A percentile compares a stretch with the other conserved stretches of the same genome.
Conservation (phyloP, 1,139 yeast genomes). For the Hanseniaspora sp. region DNA sequence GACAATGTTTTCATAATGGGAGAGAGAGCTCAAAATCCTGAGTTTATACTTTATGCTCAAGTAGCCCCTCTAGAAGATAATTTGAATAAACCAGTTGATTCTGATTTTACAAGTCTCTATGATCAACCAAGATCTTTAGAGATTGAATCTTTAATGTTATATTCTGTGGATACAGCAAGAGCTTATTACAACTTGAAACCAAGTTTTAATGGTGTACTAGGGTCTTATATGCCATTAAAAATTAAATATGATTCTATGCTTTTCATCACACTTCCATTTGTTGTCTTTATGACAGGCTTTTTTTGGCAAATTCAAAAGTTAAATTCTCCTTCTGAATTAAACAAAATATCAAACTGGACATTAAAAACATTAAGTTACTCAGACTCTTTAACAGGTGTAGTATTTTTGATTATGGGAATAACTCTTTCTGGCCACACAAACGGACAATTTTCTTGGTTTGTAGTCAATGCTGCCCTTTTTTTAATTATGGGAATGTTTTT, state of each 20-base stretch:
- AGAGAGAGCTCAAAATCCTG: constrained; percentile 6
- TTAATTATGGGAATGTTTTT: constrained; percentile 50
- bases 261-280: constrained; percentile 6
- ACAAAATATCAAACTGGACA: constrained; percentile 3
- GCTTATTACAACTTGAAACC: not conserved
- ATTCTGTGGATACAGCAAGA: constrained; percentile 5
- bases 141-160: not conserved
- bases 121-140: not conserved
- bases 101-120: constrained; percentile 6
- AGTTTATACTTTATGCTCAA: constrained; percentile 7
- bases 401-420: constrained; percentile 3
- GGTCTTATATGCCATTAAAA: constrained; percentile 2
- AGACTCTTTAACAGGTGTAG: constrained; percentile 5
- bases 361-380: constrained; percentile 3
- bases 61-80: not conserved
- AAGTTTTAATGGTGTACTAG: constrained; percentile 1
- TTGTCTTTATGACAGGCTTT: not conserved
- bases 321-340: constrained; percentile 11
- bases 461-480: constrained; percentile 41
- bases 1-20: constrained; percentile 1
- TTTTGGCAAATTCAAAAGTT: not conserved
- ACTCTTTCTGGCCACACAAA: not conserved
- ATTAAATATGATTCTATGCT: constrained; percentile 2
- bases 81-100: not conserved
- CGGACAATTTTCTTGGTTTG: constrained; percentile 12